Evolutionary conservation across 208 protist species (phyloP).

Genomic region (Wallacemonas sp.): DNA sequence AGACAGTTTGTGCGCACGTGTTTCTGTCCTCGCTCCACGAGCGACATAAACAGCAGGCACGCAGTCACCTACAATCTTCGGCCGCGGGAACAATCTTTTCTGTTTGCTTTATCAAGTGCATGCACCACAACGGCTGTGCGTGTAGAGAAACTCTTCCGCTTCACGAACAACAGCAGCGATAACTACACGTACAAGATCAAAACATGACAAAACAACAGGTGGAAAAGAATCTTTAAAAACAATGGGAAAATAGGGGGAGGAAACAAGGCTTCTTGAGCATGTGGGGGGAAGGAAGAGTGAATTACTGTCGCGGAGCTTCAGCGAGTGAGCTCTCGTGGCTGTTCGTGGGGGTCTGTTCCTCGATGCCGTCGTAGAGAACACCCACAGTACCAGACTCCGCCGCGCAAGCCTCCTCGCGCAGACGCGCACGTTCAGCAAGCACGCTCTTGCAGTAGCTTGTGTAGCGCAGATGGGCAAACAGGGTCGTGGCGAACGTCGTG

Average conservation of each 20-base stretch:
- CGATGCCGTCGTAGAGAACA: conserved; percentile 11
- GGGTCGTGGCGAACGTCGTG: conserved; percentile 23
- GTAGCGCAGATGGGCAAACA: conserved; percentile 24
- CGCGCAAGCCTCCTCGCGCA: conserved; percentile 19
- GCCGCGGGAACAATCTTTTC: no score
- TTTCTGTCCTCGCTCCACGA: no score
- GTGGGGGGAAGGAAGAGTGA: neutral
- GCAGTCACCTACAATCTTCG: no score
- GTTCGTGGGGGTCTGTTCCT: conserved; percentile 2
- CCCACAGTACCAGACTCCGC: conserved; percentile 6
- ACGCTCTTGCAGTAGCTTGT: conserved; percentile 13
- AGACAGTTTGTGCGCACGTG: no score
- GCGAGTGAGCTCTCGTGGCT: no score
- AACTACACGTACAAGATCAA: no score
- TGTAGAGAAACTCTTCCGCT: no score
- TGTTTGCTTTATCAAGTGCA: no score
- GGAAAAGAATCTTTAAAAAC: neutral
- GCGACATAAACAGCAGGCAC: no score
- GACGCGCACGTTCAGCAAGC: conserved; percentile 25
- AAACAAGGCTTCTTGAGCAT: conserved; percentile 1
- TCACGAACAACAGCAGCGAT: no score
- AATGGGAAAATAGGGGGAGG: neutral
- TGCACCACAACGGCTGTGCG: no score
- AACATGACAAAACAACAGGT: neutral
- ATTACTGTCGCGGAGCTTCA: no score